Evolutionary conservation across 2,329 filamentous ascomycete genomes (phyloP).

Genomic region (Sporothrix protearum): DNA sequence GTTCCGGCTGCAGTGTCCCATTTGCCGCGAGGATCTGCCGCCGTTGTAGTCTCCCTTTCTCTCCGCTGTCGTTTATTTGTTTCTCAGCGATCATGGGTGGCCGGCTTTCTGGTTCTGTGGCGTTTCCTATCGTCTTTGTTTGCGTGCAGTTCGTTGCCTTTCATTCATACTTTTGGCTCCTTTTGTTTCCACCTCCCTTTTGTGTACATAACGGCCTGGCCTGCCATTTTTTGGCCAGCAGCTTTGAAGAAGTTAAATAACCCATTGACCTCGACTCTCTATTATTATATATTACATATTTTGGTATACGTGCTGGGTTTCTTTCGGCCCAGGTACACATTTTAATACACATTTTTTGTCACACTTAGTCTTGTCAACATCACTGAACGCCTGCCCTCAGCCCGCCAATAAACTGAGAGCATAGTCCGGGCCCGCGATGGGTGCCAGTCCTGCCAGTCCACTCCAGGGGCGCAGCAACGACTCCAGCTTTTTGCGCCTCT

Average conservation of each 20-base stretch:
- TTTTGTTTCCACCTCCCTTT: not conserved
- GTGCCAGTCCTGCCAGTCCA: no score
- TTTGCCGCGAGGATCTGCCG: slow-evolving; percentile 85
- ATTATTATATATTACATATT: not conserved
- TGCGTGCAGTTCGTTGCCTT: no score
- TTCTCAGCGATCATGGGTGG: not conserved
- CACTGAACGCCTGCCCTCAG: not conserved
- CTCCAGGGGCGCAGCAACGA: no score
- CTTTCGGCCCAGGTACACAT: not conserved
- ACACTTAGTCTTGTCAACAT: no score
- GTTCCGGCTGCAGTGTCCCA: slow-evolving; percentile 88
- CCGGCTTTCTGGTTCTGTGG: not conserved
- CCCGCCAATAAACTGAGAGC: no score
- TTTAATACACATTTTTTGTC: not conserved
- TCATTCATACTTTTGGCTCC: no score
- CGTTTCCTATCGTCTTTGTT: not conserved
- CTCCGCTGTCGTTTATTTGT: no score
- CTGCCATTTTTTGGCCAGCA: not conserved
- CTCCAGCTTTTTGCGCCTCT: no score
- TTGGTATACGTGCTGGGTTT: not conserved
- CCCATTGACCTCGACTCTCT: not conserved
- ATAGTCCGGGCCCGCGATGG: no score
- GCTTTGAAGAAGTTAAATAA: not conserved
- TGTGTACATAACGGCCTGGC: no score
- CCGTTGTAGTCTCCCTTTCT: slow-evolving; percentile 58